Percentiles rank a stretch among this genome's conserved stretches.
phyloP scores from a whole-genome alignment of 768 basidiomycete species.

The Tulasnella sp. region DNA sequence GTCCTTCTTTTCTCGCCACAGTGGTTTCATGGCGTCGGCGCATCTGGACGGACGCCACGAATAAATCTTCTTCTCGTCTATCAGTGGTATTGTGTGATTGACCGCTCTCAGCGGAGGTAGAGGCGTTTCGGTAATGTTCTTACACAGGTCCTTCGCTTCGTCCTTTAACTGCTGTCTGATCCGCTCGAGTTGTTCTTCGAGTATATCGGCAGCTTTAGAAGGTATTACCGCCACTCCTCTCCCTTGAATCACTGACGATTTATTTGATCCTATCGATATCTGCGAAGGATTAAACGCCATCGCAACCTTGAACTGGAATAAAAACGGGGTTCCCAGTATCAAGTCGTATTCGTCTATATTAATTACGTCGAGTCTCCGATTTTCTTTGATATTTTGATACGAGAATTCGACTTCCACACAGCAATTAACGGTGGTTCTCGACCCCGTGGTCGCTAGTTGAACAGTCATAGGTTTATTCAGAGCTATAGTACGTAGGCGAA shows the following conservation, averaged over 20 bases:
- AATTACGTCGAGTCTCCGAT: conserved; percentile 27
- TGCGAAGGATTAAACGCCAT: conserved; percentile 9
- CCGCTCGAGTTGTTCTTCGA: not conserved
- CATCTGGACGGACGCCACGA: not conserved
- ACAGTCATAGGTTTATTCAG: conserved; percentile 25
- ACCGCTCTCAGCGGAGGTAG: conserved; percentile 4
- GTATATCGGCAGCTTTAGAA: not conserved
- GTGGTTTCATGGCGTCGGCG: not conserved
- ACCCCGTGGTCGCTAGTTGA: conserved; percentile 34
- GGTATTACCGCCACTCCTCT: not conserved
- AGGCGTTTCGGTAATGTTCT: not conserved
- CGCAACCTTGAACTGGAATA: conserved; percentile 5
- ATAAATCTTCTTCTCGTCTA: conserved; percentile 1
- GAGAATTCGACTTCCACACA: conserved; percentile 20
- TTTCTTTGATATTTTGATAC: conserved; percentile 28
- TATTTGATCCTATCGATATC: not conserved
- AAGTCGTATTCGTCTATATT: conserved; percentile 33
- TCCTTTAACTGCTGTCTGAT: not conserved
- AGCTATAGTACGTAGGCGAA: not conserved
- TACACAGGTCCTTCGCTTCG: not conserved
- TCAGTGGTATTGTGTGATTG: not conserved
- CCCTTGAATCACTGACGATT: not conserved
- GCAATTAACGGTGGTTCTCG: conserved; percentile 28
- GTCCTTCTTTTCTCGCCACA: conserved; percentile 3
- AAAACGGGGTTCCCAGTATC: conserved; percentile 23